Conservation (phyloP, 495 filamentous ascomycete species). For the Pyrenula massariospora region DNA sequence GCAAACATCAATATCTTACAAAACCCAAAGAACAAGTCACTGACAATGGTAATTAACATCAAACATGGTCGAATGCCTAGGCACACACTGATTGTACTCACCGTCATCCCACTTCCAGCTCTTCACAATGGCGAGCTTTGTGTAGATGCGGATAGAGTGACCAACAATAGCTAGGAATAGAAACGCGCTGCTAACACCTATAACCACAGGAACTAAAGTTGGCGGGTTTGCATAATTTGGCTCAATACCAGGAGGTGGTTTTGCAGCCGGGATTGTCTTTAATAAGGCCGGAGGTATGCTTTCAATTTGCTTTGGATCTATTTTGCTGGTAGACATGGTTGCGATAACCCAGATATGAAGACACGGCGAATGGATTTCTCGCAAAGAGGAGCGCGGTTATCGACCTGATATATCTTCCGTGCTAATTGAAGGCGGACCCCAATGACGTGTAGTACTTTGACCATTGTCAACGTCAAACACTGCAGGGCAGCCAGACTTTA, state of each 20-base stretch:
- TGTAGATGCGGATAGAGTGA: slow-evolving; percentile 12
- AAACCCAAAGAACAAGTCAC: slow-evolving; percentile 9
- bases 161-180: slow-evolving; percentile 7
- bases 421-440: too few species aligned
- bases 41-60: too few species aligned
- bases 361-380: too few species aligned
- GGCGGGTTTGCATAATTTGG: slow-evolving; percentile 8
- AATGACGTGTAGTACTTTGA: too few species aligned
- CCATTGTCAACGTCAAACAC: too few species aligned
- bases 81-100: too few species aligned
- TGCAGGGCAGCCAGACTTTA: too few species aligned
- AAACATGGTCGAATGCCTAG: too few species aligned
- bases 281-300: slow-evolving; percentile 6
- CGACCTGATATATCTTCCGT: too few species aligned
- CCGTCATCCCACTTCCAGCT: slow-evolving; percentile 10
- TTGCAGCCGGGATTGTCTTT: slow-evolving; percentile 5
- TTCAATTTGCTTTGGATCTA: slow-evolving; percentile 4
- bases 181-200: slow-evolving; percentile 5
- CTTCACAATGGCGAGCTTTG: slow-evolving; percentile 6
- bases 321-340: slow-evolving; percentile 2
- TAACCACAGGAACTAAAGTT: slow-evolving; percentile 5
- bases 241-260: slow-evolving; percentile 4
- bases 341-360: too few species aligned
- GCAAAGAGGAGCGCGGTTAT: too few species aligned
- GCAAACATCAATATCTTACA: too few species aligned